Evolutionary conservation across 2,329 filamentous ascomycete genomes (phyloP), one percentile per base, ranked within the genome.

Genomic region (Clonostachys byssicola): DNA sequence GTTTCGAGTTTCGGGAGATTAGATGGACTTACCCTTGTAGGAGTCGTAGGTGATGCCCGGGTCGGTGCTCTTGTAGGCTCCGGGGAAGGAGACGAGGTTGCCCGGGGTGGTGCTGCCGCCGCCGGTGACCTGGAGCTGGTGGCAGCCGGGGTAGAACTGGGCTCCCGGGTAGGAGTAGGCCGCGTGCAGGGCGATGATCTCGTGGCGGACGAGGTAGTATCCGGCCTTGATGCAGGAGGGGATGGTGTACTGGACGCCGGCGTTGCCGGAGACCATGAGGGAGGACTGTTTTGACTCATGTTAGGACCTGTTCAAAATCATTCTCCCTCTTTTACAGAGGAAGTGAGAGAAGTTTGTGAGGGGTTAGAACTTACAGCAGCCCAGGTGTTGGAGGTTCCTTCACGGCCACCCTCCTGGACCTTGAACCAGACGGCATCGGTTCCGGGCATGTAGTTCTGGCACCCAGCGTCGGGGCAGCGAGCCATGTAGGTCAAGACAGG

Each of bases 401-500:
- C 56, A n/a, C 73, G 71, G 12, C 75, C 75, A 5, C 59, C 67
- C 52, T 80, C 68, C 47, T 74, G 68, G 50, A 80, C 56, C 61
- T 80, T 79, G 68, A 80, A 80, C 74, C 75, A 79, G n/a, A 79
- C 76, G 23, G 73, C 69, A 65, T 56, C 58, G 9, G 62, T 70
- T 0, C 68, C 71, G 6, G 78, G 77, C 48, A 68, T 60, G 56
- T 69, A 81, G 46, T 64, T 62, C 46, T 72, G 69, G 58, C 78
- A 81, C 2, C 77, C 71, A 0, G 63, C 58, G 40, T 75, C 72
- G 0, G 78, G 76, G 59, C 80, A 83, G 34, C 68, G 66, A 5
- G 80, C 80, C 77, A 83, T 80, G 56, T 83, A 83, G 1, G 79
- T 83, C 47, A 83, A 65, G 2, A 75, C 60, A 1, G 79, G 78